Conservation (phyloP, 805 yeast genomes). For the Wickerhamomyces subpelliculosus region DNA sequence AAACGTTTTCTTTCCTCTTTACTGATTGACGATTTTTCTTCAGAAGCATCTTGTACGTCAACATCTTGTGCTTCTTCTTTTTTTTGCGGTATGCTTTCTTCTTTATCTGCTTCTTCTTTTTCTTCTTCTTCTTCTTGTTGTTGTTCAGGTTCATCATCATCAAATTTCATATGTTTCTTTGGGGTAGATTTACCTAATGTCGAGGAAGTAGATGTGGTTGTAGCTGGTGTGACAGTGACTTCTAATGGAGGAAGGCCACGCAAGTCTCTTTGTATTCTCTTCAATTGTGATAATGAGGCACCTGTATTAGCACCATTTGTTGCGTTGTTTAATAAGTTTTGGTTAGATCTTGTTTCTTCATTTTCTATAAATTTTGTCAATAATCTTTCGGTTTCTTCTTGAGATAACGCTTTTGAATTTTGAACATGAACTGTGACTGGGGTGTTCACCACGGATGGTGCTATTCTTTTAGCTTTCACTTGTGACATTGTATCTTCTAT, state of each 20-base stretch:
- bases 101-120: background rate
- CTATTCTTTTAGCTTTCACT: conserved; percentile 14
- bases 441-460: conserved; percentile 18
- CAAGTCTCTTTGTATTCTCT: conserved; percentile 69
- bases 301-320: conserved; percentile 20
- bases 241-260: conserved; percentile 69
- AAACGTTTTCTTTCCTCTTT: conserved; percentile 3
- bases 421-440: conserved; percentile 17
- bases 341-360: conserved; percentile 14
- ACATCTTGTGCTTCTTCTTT: background rate
- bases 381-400: conserved; percentile 38
- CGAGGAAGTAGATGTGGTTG: conserved; percentile 5
- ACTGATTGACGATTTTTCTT: background rate
- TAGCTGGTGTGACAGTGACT: conserved; percentile 2
- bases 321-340: conserved; percentile 10
- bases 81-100: background rate
- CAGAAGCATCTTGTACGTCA: background rate
- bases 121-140: background rate
- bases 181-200: background rate
- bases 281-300: conserved; percentile 47
- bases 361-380: conserved; percentile 35
- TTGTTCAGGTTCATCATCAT: background rate
- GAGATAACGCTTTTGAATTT: conserved; percentile 20
- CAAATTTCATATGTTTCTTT: background rate
- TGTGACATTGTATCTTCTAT: too few relatives aligned